phyloP scores from a whole-genome alignment of 2,329 filamentous ascomycete genomes.

The Hypoxylon sp. region DNA sequence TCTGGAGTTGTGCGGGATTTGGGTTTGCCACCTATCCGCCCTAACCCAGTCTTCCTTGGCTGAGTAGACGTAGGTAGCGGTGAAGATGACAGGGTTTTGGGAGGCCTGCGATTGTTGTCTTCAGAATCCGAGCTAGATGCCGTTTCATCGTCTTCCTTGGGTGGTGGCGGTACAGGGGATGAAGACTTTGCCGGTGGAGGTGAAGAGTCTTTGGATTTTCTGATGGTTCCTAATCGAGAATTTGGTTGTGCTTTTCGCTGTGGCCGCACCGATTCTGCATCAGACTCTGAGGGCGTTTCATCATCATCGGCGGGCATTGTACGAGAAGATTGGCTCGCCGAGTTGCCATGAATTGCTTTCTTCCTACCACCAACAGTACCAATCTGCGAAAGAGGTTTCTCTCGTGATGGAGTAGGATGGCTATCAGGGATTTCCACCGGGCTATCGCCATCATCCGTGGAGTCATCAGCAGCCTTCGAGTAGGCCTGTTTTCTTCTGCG shows the following conservation, averaged over 20 bases:
- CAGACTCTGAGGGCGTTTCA: constrained; percentile 53
- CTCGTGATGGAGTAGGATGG: constrained; percentile 25
- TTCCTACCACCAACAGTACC: constrained; percentile 45
- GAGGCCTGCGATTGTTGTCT: constrained; percentile 24
- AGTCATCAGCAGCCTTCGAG: constrained; percentile 30
- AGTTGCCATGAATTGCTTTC: constrained; percentile 19
- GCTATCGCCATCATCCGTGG: constrained; percentile 46
- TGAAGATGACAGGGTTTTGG: constrained; percentile 17
- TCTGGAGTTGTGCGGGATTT: constrained; percentile 34
- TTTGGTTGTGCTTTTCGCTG: constrained; percentile 29
- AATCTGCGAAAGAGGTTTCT: constrained; percentile 42
- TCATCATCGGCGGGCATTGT: constrained; percentile 47
- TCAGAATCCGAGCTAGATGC: constrained; percentile 47
- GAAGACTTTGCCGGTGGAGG: constrained; percentile 47
- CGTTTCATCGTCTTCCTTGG: constrained; percentile 46
- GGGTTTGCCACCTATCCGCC: constrained; percentile 49
- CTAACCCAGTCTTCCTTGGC: constrained; percentile 42
- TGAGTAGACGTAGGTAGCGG: constrained; percentile 20
- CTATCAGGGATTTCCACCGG: constrained; percentile 42
- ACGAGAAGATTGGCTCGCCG: constrained; percentile 47
- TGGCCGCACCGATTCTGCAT: constrained; percentile 45
- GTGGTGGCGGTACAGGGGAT: constrained; percentile 40
- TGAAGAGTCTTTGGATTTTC: constrained; percentile 51
- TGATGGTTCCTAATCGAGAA: constrained; percentile 43
- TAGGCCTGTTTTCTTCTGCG: constrained; percentile 45